Evolutionary conservation across 768 basidiomycete genomes (phyloP).

Genomic region (Lyophyllum shimeji): DNA sequence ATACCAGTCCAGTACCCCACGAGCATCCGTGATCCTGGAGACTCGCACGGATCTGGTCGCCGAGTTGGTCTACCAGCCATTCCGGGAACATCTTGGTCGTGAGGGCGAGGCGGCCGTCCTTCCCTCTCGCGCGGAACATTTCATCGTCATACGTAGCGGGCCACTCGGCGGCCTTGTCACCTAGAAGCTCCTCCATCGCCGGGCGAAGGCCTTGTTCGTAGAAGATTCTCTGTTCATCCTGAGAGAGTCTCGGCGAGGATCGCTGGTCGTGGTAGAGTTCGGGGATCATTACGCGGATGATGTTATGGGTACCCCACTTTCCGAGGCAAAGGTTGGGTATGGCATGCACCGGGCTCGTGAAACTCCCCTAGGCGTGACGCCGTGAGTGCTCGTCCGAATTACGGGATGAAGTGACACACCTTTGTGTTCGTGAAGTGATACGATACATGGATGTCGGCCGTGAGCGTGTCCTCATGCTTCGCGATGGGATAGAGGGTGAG

Average conservation of each 20-base stretch:
- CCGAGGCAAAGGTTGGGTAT: conserved; percentile 1
- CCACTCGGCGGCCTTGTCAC: neutral
- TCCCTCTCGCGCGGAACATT: neutral
- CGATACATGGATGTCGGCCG: no score
- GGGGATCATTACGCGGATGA: neutral
- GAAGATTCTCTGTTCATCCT: neutral
- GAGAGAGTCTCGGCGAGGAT: neutral
- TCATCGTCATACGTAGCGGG: neutral
- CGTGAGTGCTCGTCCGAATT: neutral
- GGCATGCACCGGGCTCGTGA: neutral
- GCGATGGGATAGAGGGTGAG: no score
- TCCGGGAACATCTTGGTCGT: neutral
- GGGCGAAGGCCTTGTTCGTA: neutral
- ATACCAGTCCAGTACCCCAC: neutral
- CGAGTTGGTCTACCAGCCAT: neutral
- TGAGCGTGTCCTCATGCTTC: no score
- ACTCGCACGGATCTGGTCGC: neutral
- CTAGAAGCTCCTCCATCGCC: neutral
- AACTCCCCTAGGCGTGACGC: neutral
- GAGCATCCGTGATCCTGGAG: neutral
- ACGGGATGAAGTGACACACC: no score
- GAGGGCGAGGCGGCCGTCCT: neutral
- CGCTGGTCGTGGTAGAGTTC: neutral
- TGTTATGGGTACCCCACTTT: neutral
- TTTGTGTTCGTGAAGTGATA: no score